A percentile compares a stretch with the other conserved stretches of the same genome.
Conservation (phyloP, 2,329 filamentous ascomycete species). For the Calycina herbarum region DNA sequence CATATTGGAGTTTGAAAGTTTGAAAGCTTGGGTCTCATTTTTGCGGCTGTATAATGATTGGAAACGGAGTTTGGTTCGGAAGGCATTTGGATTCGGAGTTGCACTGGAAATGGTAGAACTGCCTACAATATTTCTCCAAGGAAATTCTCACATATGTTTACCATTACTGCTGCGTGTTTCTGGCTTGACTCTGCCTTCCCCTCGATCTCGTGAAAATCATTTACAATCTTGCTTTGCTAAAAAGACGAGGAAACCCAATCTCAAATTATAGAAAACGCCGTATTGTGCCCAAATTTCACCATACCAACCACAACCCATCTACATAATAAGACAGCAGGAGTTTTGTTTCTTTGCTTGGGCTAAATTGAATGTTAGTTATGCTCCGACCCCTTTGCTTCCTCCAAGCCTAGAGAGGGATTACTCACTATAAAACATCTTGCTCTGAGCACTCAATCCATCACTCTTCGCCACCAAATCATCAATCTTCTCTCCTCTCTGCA, state of each 20-base stretch:
- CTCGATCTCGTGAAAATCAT: conserved; percentile 12
- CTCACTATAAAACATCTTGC: conserved; percentile 96
- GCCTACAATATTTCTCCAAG: conserved; percentile 9
- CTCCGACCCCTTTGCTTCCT: not conserved
- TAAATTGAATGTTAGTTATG: conserved; percentile 30
- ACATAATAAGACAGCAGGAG: conserved; percentile 73
- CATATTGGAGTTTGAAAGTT: conserved; percentile 22
- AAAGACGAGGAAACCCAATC: conserved; percentile 23
- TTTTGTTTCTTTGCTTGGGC: conserved; percentile 78
- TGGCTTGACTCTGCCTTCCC: not conserved
- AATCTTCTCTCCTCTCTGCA: conserved; percentile 95
- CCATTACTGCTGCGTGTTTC: not conserved
- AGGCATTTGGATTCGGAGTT: conserved; percentile 15
- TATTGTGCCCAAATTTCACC: conserved; percentile 3
- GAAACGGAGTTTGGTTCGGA: conserved; percentile 19
- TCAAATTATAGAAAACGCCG: conserved; percentile 27
- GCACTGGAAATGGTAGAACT: conserved; percentile 2
- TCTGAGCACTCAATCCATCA: conserved; percentile 83
- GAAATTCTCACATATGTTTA: not conserved
- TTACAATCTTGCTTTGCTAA: conserved; percentile 1
- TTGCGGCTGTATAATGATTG: conserved; percentile 24
- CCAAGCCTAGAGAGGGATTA: conserved; percentile 19
- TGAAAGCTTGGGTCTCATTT: conserved; percentile 15
- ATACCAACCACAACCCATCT: conserved; percentile 34
- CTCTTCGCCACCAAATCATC: conserved; percentile 93